These are phyloP conservation scores for Apocynum venetum DNA, from an alignment of 257 asterid species.

Conservation along the genomic window DNA sequence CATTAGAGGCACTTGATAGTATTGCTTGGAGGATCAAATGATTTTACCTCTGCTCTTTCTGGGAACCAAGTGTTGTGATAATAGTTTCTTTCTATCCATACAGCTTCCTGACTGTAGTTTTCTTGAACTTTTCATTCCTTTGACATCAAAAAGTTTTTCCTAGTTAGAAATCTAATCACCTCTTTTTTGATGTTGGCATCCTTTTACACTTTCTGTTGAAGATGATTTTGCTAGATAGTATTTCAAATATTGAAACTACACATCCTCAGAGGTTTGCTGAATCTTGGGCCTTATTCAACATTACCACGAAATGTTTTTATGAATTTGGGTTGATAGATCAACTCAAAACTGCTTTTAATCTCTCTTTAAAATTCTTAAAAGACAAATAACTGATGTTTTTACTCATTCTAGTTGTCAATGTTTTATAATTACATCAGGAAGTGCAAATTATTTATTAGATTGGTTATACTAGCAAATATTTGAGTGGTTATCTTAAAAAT, in stretches of 20 bases:
- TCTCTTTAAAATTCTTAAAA: not conserved
- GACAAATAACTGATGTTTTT: not conserved
- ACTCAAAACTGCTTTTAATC: not conserved
- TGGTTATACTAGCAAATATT: not conserved
- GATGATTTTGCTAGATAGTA: not conserved
- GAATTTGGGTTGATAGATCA: conserved; percentile 4
- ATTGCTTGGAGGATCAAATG: not conserved
- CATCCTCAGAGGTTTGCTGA: not conserved
- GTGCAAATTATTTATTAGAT: not conserved
- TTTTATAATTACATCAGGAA: not conserved
- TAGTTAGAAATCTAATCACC: not conserved
- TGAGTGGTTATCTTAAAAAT: not conserved
- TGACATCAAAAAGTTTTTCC: not conserved
- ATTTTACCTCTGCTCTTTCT: not conserved
- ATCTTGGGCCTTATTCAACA: not conserved
- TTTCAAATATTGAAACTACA: not conserved
- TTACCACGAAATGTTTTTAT: not conserved
- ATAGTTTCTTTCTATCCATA: not conserved
- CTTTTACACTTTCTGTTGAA: not conserved
- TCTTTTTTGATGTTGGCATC: not conserved
- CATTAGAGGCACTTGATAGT: not conserved
- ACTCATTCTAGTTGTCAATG: not conserved
- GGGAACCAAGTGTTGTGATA: not conserved
- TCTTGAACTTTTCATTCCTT: not conserved
- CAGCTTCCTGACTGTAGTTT: not conserved